These are phyloP conservation scores for Ceriops decandra DNA, from an alignment of 345 rosid genomes.

Conservation along the genomic window DNA sequence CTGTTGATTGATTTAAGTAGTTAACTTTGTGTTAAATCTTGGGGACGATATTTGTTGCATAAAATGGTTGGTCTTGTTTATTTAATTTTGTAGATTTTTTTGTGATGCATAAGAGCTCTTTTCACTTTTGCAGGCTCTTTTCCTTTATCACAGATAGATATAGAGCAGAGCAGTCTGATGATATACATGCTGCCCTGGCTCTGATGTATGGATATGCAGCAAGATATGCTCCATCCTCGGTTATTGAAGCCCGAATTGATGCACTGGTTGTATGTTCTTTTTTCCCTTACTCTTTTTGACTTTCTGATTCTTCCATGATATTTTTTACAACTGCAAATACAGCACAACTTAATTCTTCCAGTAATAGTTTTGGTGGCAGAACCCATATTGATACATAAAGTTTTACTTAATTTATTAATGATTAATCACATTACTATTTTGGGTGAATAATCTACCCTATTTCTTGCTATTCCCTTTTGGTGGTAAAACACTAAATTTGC, in stretches of 20 bases:
- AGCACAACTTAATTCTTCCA: neutral
- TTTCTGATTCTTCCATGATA: conserved; percentile 7
- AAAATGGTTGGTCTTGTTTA: neutral
- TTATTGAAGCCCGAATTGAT: conserved; percentile 97
- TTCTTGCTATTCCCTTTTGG: too few relatives aligned
- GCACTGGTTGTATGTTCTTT: conserved; percentile 79
- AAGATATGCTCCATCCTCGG: conserved; percentile 91
- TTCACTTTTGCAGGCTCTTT: conserved; percentile 57
- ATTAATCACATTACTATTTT: neutral
- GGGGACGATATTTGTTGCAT: neutral
- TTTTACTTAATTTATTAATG: neutral
- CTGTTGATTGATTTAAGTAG: neutral
- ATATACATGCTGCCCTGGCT: conserved; percentile 98
- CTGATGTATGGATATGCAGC: conserved; percentile 99
- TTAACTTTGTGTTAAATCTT: neutral
- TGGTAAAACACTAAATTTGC: too few relatives aligned
- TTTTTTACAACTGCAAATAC: neutral
- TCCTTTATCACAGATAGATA: conserved; percentile 74
- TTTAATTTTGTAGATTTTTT: neutral
- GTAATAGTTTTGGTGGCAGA: neutral
- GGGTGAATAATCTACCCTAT: neutral
- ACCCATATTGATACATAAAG: neutral
- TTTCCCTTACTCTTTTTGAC: conserved; percentile 13
- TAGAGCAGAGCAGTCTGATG: conserved; percentile 83
- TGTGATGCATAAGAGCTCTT: neutral